These are phyloP conservation scores for Acacia confusa DNA, from an alignment of 306 rosid genomes.

Conservation along the genomic window DNA sequence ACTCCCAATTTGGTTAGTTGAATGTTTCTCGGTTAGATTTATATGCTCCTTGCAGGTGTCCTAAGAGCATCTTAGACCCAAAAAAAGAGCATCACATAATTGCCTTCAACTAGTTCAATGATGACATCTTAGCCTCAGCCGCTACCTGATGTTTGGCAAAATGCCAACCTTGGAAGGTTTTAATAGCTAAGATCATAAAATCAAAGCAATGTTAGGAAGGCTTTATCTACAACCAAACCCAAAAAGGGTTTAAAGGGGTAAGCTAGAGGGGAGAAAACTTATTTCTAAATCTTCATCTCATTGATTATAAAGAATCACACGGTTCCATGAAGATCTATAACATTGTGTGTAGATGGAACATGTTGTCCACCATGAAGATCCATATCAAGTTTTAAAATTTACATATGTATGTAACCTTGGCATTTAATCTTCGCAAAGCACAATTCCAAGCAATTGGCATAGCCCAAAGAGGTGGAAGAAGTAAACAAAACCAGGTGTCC, in stretches of 20 bases:
- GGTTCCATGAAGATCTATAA: background rate
- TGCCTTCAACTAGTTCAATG: background rate
- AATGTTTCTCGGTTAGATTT: background rate
- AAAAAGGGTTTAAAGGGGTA: too few species aligned
- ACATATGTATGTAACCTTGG: background rate
- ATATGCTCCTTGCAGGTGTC: background rate
- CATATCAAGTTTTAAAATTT: background rate
- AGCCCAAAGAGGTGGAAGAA: background rate
- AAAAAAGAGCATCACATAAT: background rate
- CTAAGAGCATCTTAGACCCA: background rate
- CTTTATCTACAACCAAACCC: too few species aligned
- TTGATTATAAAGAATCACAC: background rate
- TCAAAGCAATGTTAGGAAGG: too few species aligned
- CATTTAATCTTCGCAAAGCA: background rate
- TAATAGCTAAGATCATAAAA: background rate
- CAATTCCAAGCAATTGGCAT: background rate
- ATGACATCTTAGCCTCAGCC: background rate
- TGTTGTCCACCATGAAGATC: background rate
- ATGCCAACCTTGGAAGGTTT: too few species aligned
- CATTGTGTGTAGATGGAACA: background rate
- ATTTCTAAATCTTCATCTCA: background rate
- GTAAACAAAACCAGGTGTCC: background rate
- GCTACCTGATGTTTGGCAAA: too few species aligned
- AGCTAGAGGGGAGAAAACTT: too few species aligned
- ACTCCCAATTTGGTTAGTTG: background rate